A percentile compares a stretch with the other conserved stretches of the same genome.
Conservation (phyloP, 306 rosid species). For the Glycyrrhiza uralensis region DNA sequence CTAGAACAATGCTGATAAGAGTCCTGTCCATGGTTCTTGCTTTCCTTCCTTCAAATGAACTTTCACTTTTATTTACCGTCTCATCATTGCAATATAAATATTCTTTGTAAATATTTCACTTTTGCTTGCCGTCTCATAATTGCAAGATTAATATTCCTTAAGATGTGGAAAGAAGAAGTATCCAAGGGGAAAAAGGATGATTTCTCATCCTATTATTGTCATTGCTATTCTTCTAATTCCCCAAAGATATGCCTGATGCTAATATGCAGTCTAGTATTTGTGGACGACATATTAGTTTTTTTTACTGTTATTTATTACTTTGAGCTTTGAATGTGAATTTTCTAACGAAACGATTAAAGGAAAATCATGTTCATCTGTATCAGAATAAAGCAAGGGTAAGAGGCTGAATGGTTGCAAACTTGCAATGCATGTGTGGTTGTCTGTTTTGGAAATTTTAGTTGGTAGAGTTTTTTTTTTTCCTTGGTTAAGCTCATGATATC, state of each 20-base stretch:
- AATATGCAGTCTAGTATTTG: constrained; percentile 14
- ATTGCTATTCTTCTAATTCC: neutral
- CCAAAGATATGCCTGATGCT: neutral
- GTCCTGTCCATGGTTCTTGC: constrained; percentile 20
- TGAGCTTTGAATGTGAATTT: constrained; percentile 1
- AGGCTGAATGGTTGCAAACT: neutral
- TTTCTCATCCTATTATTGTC: neutral
- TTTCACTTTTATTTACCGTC: neutral
- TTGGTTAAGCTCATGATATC: constrained; percentile 14
- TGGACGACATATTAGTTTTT: neutral
- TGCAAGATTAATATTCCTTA: neutral
- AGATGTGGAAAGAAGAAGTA: neutral
- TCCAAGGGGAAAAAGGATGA: constrained; percentile 1
- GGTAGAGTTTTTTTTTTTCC: neutral
- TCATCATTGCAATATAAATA: neutral
- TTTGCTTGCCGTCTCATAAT: constrained; percentile 1
- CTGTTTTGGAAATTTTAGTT: constrained; percentile 15
- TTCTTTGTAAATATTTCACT: constrained; percentile 15
- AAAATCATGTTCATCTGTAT: neutral
- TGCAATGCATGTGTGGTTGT: neutral
- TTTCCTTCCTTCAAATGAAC: constrained; percentile 11
- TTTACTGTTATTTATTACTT: neutral
- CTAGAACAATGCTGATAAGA: neutral
- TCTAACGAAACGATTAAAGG: constrained; percentile 4
- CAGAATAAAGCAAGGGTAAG: neutral